Evolutionary conservation across 495 filamentous ascomycete species (phyloP).

Genomic region (Polyplosphaeria fusca): DNA sequence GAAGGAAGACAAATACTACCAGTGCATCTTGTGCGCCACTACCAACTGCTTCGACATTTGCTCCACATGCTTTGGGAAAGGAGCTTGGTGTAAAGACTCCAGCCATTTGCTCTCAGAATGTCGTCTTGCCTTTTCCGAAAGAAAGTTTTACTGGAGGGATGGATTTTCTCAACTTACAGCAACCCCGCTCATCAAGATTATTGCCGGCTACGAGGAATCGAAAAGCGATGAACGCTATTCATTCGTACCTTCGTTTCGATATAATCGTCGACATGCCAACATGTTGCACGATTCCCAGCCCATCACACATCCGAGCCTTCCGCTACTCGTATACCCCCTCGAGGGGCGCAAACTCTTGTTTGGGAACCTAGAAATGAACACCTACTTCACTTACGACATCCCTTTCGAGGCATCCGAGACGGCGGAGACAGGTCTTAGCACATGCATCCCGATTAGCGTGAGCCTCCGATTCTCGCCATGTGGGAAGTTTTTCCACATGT

Average conservation of each 20-base stretch:
- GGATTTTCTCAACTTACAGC: not conserved
- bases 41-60: not conserved
- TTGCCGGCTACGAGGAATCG: not conserved
- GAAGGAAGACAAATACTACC: not conserved
- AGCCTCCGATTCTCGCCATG: not conserved
- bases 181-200: not conserved
- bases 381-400: not conserved
- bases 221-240: not conserved
- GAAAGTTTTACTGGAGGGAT: not conserved
- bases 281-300: slow-evolving; percentile 1
- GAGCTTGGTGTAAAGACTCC: not conserved
- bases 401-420: not conserved
- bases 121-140: not conserved
- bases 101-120: not conserved
- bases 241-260: not conserved
- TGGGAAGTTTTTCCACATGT: not conserved
- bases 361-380: not conserved
- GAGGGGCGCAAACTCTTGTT: not conserved
- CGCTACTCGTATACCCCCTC: not conserved
- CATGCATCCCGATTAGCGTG: not conserved
- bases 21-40: not conserved
- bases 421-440: not conserved
- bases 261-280: not conserved
- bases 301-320: not conserved
- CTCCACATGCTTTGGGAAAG: not conserved